phyloP scores from a whole-genome alignment of 257 asterid genomes.

The Solanum neorickii region DNA sequence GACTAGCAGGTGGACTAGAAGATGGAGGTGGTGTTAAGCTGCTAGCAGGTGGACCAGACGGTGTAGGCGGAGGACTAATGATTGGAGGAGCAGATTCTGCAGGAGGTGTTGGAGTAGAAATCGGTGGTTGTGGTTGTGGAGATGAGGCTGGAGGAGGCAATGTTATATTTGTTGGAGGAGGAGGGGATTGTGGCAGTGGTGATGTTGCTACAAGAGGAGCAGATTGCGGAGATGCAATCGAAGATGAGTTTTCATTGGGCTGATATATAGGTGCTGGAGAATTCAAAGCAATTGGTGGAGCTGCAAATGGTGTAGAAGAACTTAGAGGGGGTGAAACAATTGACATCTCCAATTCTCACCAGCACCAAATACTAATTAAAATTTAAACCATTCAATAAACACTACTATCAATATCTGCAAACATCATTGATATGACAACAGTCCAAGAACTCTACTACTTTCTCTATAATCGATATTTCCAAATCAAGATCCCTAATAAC shows the following conservation, averaged over 20 bases:
- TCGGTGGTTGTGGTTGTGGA: conserved; percentile 5
- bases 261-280: neutral
- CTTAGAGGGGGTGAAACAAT: conserved; percentile 9
- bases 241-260: neutral
- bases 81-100: conserved; percentile 6
- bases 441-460: neutral
- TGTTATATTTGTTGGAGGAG: neutral
- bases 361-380: neutral
- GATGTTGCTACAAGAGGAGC: conserved; percentile 4
- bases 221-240: neutral
- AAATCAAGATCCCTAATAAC: neutral
- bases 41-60: neutral
- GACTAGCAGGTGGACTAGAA: neutral
- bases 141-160: neutral
- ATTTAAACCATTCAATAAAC: neutral
- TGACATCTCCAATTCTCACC: conserved; percentile 20
- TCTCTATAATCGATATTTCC: neutral
- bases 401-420: neutral
- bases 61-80: neutral
- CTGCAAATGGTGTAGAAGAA: conserved; percentile 10
- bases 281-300: conserved; percentile 5
- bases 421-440: neutral
- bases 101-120: conserved; percentile 4
- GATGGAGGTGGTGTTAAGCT: conserved; percentile 2
- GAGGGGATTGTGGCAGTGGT: neutral